Evolutionary conservation across 768 basidiomycete genomes (phyloP), one percentile per base, ranked within the genome.

Genomic region (Tulasnella sp.): DNA sequence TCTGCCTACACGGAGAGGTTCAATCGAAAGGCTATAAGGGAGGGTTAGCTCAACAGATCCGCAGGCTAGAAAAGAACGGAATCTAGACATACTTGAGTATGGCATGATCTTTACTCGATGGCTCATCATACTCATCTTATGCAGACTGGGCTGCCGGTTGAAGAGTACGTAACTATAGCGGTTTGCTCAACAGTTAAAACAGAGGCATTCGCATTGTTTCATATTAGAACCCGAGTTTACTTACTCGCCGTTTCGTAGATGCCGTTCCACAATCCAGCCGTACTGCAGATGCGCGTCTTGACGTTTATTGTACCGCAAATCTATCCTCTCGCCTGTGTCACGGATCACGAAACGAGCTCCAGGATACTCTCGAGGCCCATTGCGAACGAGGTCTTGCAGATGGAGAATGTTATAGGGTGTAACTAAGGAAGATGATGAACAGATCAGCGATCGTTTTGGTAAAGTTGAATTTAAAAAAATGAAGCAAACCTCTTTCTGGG

Each of bases 101-200:
- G 90, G 88, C 92, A 98, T 96, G 61, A 98, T 74, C 67, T 87
- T 91, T 29, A 98, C 89, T 34, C 93, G 83, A 74, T 98, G 96
- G 71, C 89, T 89, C 96, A 98, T 98, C 96, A 98, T 98, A 78
- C 92, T 94, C 96, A 98, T 98, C 73, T 99, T 99, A 72, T 99
- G 96, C 71, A 98, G 73, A 79, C 84, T 88, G 10, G 96, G 96
- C 69, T 99, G 96, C 54, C 96, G 93, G 71, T 99, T 98, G 76
- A 99, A 98, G 53, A 99, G 74, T 21, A 97, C 88, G 65, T 76
- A 92, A 67, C 90, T 92, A 62, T 34, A 21, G 53, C 19, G 19
- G 45, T 25, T 61, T 3, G n/a, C 12, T 45, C 12, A 57, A 42
- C 22, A 22, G 10, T n/a, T n/a, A n/a, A n/a, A 42, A 15, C 21